Base-by-base conservation (phyloP, 352 stramenopile genomes). In the Phytophthora kernoviae region DNA sequence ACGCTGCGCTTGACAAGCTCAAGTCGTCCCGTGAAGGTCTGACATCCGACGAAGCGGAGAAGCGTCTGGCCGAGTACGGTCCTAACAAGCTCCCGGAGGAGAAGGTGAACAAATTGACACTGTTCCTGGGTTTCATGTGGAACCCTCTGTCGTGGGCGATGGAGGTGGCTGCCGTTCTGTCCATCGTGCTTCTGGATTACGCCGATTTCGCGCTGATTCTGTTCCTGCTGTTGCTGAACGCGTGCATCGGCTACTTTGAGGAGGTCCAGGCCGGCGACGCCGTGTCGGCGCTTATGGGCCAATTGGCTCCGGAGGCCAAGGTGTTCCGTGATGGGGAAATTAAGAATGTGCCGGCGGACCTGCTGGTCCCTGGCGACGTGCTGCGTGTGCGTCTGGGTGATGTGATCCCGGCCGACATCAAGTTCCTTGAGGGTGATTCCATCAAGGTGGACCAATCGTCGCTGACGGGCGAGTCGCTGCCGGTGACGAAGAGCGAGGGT, bases 391-490 rank as follows among this genome's bases (percentile, higher is more conserved):
- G 81, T 84, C 58, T 96, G 5, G 94, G 96, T 50, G 91, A 98
- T 54, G 89, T 96, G 36, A 87, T 98, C 50, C 96, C 96, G 7
- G 92, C 92, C 15, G 95, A 98, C 69, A 51, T 94, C 45, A 89
- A 91, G 74, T 87, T 92, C 68, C 74, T 94, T 22, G 81, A 92
- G 43, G 86, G 86, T 15, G 83, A 95, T 32, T 34, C 70, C 17
- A 52, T 98, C 51, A 90, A 96, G 56, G 88, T 96, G 20, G 87
- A 96, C 56, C 89, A 98, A 73, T 93, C 94, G 39, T 96, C 91
- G 30, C 76, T 98, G 14, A 98, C 95, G 41, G 94, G 95, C 50
- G 95, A 98, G 73, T 97, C 93, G 39, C 75, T 98, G 33, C 91
- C 94, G 27, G 94, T 98, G 56, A 93, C 88, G 34, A 93, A 93